These are phyloP conservation scores for Pichia californica DNA, from an alignment of 805 yeast genomes.

Conservation along the genomic window DNA sequence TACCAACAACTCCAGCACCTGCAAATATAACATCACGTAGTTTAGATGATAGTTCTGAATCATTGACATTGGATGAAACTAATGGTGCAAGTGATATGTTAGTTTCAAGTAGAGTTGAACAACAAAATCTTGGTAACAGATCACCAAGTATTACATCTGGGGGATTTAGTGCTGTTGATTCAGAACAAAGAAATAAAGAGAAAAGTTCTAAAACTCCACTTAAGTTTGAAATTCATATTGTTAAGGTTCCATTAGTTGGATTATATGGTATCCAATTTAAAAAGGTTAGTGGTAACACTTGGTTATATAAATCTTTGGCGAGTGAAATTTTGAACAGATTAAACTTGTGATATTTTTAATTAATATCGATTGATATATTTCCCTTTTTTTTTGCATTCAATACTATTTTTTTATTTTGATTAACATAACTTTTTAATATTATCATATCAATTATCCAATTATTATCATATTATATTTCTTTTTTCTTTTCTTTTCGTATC, in stretches of 20 bases:
- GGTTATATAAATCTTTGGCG: constrained; percentile 91
- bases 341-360: constrained; percentile 40
- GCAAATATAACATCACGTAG: constrained; percentile 29
- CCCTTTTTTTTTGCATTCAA: neutral
- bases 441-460: too few species aligned
- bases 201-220: constrained; percentile 48
- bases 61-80: constrained; percentile 49
- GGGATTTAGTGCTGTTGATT: neutral
- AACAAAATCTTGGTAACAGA: constrained; percentile 25
- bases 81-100: constrained; percentile 53
- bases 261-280: constrained; percentile 93
- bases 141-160: constrained; percentile 3
- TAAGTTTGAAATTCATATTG: constrained; percentile 85
- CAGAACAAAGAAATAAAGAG: constrained; percentile 1
- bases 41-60: constrained; percentile 51
- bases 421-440: too few species aligned
- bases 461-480: too few species aligned
- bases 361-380: neutral
- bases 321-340: constrained; percentile 72
- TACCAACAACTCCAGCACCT: constrained; percentile 35
- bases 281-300: constrained; percentile 86
- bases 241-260: constrained; percentile 85
- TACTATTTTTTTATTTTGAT: too few species aligned
- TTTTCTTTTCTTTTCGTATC: too few species aligned
- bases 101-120: constrained; percentile 52